These are phyloP conservation scores for Globisporangium cystogenes DNA, from an alignment of 352 stramenopile species.

Conservation along the genomic window DNA sequence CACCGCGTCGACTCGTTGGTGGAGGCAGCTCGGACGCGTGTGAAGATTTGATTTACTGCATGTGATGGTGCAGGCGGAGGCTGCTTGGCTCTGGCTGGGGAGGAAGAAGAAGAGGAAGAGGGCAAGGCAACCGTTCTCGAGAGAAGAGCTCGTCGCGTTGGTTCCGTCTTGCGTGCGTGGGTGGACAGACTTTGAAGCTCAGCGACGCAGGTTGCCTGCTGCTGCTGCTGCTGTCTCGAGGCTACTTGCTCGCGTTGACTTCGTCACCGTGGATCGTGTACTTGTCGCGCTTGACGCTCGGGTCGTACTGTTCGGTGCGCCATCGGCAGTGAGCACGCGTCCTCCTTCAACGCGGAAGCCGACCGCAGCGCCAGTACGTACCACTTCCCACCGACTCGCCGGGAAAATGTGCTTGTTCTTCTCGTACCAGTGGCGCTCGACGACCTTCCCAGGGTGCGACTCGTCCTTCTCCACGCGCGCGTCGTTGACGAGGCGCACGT, in stretches of 20 bases:
- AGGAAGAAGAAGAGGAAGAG: neutral
- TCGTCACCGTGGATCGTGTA: conserved; percentile 80
- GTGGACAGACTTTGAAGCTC: too few relatives aligned
- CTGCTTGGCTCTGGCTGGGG: neutral
- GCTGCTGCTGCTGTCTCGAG: neutral
- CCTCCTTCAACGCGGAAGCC: too few relatives aligned
- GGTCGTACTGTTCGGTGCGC: conserved; percentile 51
- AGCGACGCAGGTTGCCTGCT: too few relatives aligned
- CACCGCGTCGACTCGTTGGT: neutral
- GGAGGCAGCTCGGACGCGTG: neutral
- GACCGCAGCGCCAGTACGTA: conserved; percentile 22
- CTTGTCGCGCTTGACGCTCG: conserved; percentile 67
- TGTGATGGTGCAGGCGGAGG: conserved; percentile 1
- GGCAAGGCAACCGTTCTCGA: neutral
- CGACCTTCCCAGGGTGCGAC: conserved; percentile 97
- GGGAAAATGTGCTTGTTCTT: conserved; percentile 99
- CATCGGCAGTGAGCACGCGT: neutral
- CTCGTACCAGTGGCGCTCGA: conserved; percentile 97
- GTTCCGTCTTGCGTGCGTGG: too few relatives aligned
- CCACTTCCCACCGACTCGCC: conserved; percentile 96
- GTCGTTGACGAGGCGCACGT: conserved; percentile 91
- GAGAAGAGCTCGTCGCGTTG: neutral
- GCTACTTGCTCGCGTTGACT: conserved; percentile 34
- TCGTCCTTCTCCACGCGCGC: conserved; percentile 95
- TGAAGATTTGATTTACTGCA: conserved; percentile 8